Conservation (phyloP, 768 basidiomycete genomes). For the Lactarius sp. region DNA sequence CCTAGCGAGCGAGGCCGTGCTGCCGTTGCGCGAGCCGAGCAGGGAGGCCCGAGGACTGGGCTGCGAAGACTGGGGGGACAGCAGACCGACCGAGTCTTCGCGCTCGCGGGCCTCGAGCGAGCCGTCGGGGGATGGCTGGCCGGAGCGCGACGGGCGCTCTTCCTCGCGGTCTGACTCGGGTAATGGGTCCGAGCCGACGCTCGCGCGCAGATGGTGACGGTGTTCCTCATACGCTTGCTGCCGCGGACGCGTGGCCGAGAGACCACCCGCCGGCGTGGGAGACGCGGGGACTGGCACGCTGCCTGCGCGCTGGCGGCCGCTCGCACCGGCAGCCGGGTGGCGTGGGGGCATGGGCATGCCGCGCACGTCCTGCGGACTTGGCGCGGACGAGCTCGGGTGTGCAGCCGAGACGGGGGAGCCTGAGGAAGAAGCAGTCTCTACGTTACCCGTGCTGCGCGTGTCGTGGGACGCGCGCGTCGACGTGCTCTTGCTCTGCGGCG, state of each 20-base stretch:
- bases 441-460: slow-evolving; percentile 50
- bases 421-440: slow-evolving; percentile 32
- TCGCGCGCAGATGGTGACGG: background rate
- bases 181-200: slow-evolving; percentile 2
- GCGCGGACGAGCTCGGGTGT: slow-evolving; percentile 28
- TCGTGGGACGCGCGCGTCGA: slow-evolving; percentile 38
- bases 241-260: background rate
- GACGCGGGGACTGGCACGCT: slow-evolving; percentile 31
- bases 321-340: slow-evolving; percentile 35
- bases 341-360: slow-evolving; percentile 48
- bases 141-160: slow-evolving; percentile 29
- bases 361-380: slow-evolving; percentile 27
- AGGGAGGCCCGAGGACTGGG: no score
- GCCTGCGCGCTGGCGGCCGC: slow-evolving; percentile 34
- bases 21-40: slow-evolving; percentile 39
- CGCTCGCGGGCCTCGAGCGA: slow-evolving; percentile 57
- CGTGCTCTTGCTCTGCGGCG: slow-evolving; percentile 33
- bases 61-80: slow-evolving; percentile 41
- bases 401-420: slow-evolving; percentile 53
- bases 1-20: slow-evolving; percentile 39
- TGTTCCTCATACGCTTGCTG: slow-evolving; percentile 27
- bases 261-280: slow-evolving; percentile 1
- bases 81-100: slow-evolving; percentile 56
- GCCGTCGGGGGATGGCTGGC: slow-evolving; percentile 41
- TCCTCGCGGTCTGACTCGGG: slow-evolving; percentile 20